Evolutionary conservation across 352 stramenopile genomes (phyloP), one percentile per base, ranked within the genome.

Genomic region (Phytophthora kernoviae): DNA sequence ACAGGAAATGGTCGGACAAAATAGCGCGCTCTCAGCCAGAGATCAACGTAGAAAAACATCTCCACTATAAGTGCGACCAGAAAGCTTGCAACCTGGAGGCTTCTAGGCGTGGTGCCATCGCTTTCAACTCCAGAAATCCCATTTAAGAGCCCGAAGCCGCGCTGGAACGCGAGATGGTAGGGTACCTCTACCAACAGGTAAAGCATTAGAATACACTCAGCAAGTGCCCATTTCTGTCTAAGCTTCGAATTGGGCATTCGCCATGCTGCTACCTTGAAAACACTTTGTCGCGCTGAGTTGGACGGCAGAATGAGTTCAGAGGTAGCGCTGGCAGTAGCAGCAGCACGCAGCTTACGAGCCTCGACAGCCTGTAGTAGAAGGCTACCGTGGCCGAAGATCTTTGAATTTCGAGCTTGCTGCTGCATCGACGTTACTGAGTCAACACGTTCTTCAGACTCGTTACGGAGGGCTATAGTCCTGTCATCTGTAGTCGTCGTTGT

Each of bases 11-110:
- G 27, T 0, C 78, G 69, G 22, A 65, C 73, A 41, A 92, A 90
- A 10, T 71, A 77, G 0, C 68, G 49, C 1, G 66, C 62, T 0
- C 76, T 73, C 3, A 91, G 67, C 20, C 62, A 68, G 18, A 84
- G 56, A 27, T 91, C 80, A 0, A 54, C 43, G 18, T 83, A 78
- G 54, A 89, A 91, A 52, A 91, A 90, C 0, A 79, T 24, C 51
- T 91, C 82, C 5, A 88, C 53, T 0, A 68, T n/a, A 1, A 81
- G 8, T 1, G 70, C 49, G 1, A 65, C 24, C 7, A 65, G 45
- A 45, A 87, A 91, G 21, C 56, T 55, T 2, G 64, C 24, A 17
- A 70, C 14, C 44, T 89, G 78, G 32, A 87, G 49, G 7, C 27
- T 43, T 14, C 64, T 46, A 5, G 76, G 69, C 12, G 82, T 79